Evolutionary conservation across 331 rosid genomes (phyloP), one percentile per base, ranked within the genome.

Genomic region (Arachis monticola): DNA sequence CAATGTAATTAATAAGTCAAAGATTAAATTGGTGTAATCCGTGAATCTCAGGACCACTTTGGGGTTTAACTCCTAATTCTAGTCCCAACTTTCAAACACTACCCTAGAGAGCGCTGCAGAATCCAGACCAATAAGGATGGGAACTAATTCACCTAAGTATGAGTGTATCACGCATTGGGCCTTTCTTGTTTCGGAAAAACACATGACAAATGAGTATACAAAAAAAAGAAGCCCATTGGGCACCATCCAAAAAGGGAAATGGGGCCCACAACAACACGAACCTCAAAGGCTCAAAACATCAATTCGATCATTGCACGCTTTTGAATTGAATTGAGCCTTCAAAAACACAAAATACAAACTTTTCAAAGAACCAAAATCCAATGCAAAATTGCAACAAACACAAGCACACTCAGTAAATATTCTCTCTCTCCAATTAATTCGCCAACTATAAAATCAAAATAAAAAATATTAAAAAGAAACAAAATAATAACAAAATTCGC

Each of bases 181-280:
- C 30, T 27, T 27, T 27, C 30, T 27, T 27, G 30, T 27, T 27
- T 27, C 30, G 30, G 30, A 27, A 27, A 27, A 27, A 27, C 2
- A 27, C 30, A 27, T 1, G 30, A 27, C 30, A 27, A 27, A 27
- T 27, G 30, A 27, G 30, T 27, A 27, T 27, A 27, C 30, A 1
- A 27, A 27, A 27, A 27, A 27, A 27, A 27, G 2, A 27, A 38
- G 41, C 41, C 58, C 67, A 64, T 48, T 47, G 2, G 35, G 70
- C 57, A 56, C 27, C 12, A 53, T 50, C n/a, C 48, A 64, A 13
- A 50, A n/a, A 31, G 1, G 2, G 50, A 30, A 2, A 5, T 9
- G 77, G 84, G 91, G 47, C 87, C 92, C 87, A 64, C 73, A 78
- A 58, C 22, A 76, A 79, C 75, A 59, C 32, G 64, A 86, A 83